A percentile compares a stretch with the other conserved stretches of the same genome.
Conservation (phyloP, 345 rosid genomes). For the Aurinia saxatilis region DNA sequence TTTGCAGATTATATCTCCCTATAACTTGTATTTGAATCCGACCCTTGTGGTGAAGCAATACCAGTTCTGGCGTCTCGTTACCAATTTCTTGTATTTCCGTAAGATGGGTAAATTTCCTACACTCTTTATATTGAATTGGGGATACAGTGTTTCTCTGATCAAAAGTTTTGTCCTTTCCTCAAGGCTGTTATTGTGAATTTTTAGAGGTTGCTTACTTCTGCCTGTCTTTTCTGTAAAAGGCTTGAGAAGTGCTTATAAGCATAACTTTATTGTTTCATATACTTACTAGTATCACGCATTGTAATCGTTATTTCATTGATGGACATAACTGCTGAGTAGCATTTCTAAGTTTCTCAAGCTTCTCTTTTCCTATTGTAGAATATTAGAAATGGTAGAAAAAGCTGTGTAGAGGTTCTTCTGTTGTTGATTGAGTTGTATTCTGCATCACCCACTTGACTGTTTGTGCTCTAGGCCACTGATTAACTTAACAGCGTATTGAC, state of each 20-base stretch:
- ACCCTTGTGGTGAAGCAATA: constrained; percentile 75
- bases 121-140: neutral
- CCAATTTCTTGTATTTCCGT: constrained; percentile 92
- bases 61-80: constrained; percentile 96
- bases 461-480: neutral
- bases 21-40: constrained; percentile 78
- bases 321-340: neutral
- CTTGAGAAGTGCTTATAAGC: too few species aligned
- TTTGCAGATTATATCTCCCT: constrained; percentile 89
- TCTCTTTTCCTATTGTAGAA: neutral
- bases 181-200: too few species aligned
- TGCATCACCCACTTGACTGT: neutral
- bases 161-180: too few species aligned
- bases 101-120: constrained; percentile 64
- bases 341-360: neutral
- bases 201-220: too few species aligned
- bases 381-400: neutral
- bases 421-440: neutral
- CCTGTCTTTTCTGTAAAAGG: too few species aligned
- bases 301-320: neutral
- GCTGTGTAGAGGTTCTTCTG: neutral
- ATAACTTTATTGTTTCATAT: too few species aligned
- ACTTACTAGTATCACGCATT: too few species aligned
- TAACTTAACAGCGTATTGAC: neutral
- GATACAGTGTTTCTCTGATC: too few species aligned